Evolutionary conservation across 805 yeast species (phyloP).

Genomic region (Wickerhamiella bombiphila): DNA sequence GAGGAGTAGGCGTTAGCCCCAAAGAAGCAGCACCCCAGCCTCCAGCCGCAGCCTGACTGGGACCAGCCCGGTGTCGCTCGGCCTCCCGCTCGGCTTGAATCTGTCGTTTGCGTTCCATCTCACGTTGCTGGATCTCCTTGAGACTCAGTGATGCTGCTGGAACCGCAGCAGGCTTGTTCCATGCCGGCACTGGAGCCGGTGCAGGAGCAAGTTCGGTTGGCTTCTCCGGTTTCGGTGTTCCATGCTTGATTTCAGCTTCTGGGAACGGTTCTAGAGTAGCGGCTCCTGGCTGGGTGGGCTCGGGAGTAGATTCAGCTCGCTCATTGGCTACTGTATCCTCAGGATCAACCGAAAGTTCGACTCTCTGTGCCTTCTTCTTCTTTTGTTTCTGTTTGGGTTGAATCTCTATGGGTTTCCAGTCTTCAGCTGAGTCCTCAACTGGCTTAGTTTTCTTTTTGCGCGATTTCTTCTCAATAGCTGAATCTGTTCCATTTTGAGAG

Average conservation of each 20-base stretch:
- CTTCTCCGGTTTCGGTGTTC: constrained; percentile 4
- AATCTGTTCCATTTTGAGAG: no score
- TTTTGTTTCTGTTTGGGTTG: constrained; percentile 2
- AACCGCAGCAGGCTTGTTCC: constrained; percentile 12
- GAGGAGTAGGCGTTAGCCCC: background rate
- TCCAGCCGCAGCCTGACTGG: background rate
- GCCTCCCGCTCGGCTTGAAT: background rate
- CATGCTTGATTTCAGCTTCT: background rate
- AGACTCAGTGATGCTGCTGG: constrained; percentile 8
- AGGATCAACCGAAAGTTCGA: constrained; percentile 1
- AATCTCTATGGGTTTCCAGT: no score
- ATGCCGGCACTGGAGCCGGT: constrained; percentile 10
- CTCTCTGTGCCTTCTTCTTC: background rate
- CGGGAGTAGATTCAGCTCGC: background rate
- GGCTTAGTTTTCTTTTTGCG: no score
- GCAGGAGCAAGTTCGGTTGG: constrained; percentile 6
- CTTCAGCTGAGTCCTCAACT: no score
- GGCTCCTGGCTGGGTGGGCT: background rate
- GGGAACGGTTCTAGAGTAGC: constrained; percentile 2
- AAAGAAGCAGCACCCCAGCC: background rate
- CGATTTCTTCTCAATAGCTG: no score
- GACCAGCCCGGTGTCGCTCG: background rate
- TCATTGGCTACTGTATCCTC: background rate
- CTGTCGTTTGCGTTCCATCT: constrained; percentile 2
- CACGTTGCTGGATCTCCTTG: constrained; percentile 13